These are phyloP conservation scores for Saururus chinensis DNA, from an alignment of 164 flowering plant species.

Conservation along the genomic window DNA sequence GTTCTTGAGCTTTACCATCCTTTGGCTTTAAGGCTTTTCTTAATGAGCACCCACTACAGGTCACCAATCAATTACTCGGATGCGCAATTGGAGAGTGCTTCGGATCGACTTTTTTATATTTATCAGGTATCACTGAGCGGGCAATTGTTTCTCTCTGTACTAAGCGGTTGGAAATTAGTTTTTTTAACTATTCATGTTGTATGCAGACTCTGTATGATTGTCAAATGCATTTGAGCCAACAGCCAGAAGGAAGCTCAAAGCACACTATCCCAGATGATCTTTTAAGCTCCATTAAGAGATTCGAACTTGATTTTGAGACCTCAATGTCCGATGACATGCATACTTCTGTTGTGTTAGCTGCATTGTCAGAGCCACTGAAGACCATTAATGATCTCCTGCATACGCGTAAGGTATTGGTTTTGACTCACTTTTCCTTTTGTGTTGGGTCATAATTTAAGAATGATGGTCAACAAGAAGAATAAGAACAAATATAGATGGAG, in stretches of 20 bases:
- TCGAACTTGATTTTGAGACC: constrained; percentile 35
- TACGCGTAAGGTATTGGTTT: constrained; percentile 69
- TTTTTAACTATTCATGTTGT: constrained; percentile 7
- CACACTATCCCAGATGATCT: constrained; percentile 41
- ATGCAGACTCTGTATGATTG: constrained; percentile 82
- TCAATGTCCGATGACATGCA: constrained; percentile 93
- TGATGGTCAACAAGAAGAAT: background rate
- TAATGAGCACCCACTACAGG: constrained; percentile 80
- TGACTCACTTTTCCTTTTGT: background rate
- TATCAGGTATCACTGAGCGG: constrained; percentile 53
- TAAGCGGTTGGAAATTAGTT: background rate
- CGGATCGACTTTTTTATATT: constrained; percentile 84
- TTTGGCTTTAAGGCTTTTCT: constrained; percentile 79
- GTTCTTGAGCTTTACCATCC: constrained; percentile 91
- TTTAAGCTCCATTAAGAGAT: constrained; percentile 35
- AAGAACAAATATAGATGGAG: background rate
- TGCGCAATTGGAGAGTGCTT: constrained; percentile 73
- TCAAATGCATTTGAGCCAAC: constrained; percentile 33
- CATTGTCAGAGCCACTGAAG: constrained; percentile 77
- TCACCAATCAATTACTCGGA: constrained; percentile 88
- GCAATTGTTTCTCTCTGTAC: background rate
- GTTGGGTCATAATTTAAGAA: no score
- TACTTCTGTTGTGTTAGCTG: constrained; percentile 71
- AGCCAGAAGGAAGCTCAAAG: constrained; percentile 17
- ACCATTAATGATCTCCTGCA: constrained; percentile 78